Conservation (phyloP, 1,284 basidiomycete genomes). For the Sanghuangporus baumii region DNA sequence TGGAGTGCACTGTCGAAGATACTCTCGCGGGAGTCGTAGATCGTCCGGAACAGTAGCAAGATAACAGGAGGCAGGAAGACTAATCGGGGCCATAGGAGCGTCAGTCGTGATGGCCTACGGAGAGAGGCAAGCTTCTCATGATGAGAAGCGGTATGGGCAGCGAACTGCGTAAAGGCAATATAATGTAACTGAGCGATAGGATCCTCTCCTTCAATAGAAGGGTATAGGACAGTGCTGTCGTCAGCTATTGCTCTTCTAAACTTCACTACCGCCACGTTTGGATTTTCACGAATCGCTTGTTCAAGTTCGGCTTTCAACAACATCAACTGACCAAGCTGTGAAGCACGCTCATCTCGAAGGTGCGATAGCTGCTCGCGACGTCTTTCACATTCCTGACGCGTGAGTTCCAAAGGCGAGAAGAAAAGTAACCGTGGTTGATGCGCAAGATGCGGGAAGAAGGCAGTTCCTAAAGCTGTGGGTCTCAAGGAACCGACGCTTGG, state of each 20-base stretch:
- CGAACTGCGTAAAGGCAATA: constrained; percentile 25
- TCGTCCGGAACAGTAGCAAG: constrained; percentile 40
- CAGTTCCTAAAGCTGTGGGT: constrained; percentile 43
- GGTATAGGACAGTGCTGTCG: neutral
- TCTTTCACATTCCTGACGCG: constrained; percentile 56
- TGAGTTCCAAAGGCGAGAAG: constrained; percentile 46
- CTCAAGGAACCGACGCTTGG: constrained; percentile 35
- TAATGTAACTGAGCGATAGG: constrained; percentile 14
- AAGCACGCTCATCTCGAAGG: constrained; percentile 59
- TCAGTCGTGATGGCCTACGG: constrained; percentile 51
- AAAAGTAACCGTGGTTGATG: constrained; percentile 18
- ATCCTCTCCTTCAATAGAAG: neutral
- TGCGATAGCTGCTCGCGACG: constrained; percentile 53
- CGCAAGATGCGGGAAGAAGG: constrained; percentile 53
- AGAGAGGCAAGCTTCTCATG: constrained; percentile 33
- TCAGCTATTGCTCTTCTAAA: neutral
- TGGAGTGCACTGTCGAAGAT: constrained; percentile 54
- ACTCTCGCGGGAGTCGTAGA: constrained; percentile 48
- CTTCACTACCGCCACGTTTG: neutral
- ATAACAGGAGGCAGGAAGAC: constrained; percentile 58
- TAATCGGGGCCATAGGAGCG: constrained; percentile 62
- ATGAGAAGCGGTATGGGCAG: constrained; percentile 29
- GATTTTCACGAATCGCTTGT: constrained; percentile 6
- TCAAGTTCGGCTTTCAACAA: constrained; percentile 43
- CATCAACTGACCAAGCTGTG: constrained; percentile 53